These are phyloP conservation scores for Ascosphaera apis DNA, from an alignment of 2,329 filamentous ascomycete genomes.

Conservation along the genomic window DNA sequence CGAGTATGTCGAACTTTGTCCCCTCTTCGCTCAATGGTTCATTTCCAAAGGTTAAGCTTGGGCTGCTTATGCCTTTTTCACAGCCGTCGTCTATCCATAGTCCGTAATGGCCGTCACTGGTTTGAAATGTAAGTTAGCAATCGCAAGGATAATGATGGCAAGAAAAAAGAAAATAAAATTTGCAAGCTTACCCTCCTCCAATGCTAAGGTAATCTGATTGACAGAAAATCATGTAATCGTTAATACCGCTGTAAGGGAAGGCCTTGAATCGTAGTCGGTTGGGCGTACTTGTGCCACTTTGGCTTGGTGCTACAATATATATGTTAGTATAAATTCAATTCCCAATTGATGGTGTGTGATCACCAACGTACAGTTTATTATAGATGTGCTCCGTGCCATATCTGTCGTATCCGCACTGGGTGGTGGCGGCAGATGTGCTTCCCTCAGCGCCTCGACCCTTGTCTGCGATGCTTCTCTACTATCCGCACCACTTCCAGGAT, in stretches of 20 bases:
- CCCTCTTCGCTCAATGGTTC: slow-evolving; percentile 84
- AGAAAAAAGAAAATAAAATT: not conserved
- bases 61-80: slow-evolving; percentile 59
- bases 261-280: slow-evolving; percentile 85
- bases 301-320: slow-evolving; percentile 12
- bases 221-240: slow-evolving; percentile 92
- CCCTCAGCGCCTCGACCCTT: slow-evolving; percentile 21
- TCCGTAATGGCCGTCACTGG: slow-evolving; percentile 63
- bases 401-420: slow-evolving; percentile 44
- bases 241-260: slow-evolving; percentile 85
- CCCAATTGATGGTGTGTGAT: no score
- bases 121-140: slow-evolving; percentile 1
- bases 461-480: not conserved
- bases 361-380: no score
- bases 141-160: no score
- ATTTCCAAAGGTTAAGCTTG: slow-evolving; percentile 83
- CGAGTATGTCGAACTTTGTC: slow-evolving; percentile 71
- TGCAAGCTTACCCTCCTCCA: slow-evolving; percentile 41
- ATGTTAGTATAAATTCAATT: no score
- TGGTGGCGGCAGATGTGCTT: slow-evolving; percentile 40
- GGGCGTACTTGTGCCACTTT: slow-evolving; percentile 31
- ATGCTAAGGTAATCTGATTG: slow-evolving; percentile 66
- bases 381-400: slow-evolving; percentile 27
- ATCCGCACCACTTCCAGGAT: slow-evolving; percentile 1
- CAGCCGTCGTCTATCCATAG: slow-evolving; percentile 79